Evolutionary conservation across 192 early-diverging fungal genomes (phyloP), one percentile per base, ranked within the genome.

Genomic region (Globomyces pollinis-pini): DNA sequence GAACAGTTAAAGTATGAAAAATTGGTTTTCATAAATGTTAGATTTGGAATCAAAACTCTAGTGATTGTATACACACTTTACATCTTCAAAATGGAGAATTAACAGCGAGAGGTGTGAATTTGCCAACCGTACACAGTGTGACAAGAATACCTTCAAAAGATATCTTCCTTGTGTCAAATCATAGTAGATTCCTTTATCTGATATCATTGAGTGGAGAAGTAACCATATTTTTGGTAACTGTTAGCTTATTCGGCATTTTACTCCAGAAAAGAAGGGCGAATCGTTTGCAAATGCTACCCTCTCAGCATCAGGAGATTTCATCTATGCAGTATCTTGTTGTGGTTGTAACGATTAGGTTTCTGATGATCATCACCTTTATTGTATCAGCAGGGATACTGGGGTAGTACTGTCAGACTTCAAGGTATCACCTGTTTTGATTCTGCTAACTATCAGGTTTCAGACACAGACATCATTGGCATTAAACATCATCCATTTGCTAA

Each of bases 41-140:
- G 78, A 86, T 98, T 38, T 98, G 95, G 95, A 93, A 96, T 60
- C 65, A 77, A n/a, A 85, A 81, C 44, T 75, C 91, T 20, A 76
- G 79, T 5, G 75, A 75, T 8, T 92, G 85, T 61, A 52, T 83
- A 12, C 47, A 60, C 50, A 89, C 89, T 12, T 62, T 87, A 38
- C 69, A 68, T 6, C 86, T 83, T 11, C 78, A 75, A 62, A 83
- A 75, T 62, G 87, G 76, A 5, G 65, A 73, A 49, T 54, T 70
- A 1, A 65, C 62, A 18, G 31, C 71, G 20, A 24, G 41, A 15
- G 73, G 68, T 15, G 66, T 70, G 12, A 56, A 70, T 24, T 59
- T 59, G 28, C 73, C 58, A 53, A 71, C 65, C 13, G 80, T 90
- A 4, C 75, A 77, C 41, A 70, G 66, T 11, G 70, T 96, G 12